Base-by-base conservation (phyloP, 2,329 filamentous ascomycete species). In the Nemania bipapillata region DNA sequence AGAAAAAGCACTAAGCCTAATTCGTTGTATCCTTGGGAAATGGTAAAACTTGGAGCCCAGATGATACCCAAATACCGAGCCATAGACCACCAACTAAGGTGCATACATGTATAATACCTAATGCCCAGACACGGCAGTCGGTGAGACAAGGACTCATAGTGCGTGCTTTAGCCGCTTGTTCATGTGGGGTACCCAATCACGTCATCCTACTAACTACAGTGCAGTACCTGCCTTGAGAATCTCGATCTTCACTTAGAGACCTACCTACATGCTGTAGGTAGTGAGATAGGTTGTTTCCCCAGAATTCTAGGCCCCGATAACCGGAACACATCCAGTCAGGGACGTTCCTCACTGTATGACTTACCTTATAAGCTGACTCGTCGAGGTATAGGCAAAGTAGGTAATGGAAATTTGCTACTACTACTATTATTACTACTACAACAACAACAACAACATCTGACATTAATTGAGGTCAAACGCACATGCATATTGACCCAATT, bases 271-370 rank as follows among this genome's bases (percentile, higher is more conserved):
- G 30, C 30, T 32, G 4, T 32, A 9, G 30, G 30, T 32, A 32
- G 30, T 32, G 30, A 4, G 54, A 20, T 24, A 55, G 60, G n/a
- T n/a, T n/a, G n/a, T n/a, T 74, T 75, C 72, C 74, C 74, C 74
- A 66, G 74, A 71, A 24, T 68, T 67, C 59, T 61, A 45, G 52
- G 40, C 69, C 65, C 75, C 75, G 75, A 77, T 74, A 76, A 76
- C 74, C 75, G 75, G 75, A 74, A 63, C 26, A n/a, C 53, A 49
- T 42, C 50, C 57, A 66, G 42, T 54, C 40, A 37, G 45, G 56
- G 26, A 45, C 45, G 32, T 35, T 54, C 11, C 20, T 8, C n/a
- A 20, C 40, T 45, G 17, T 8, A 20, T 20, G 1, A n/a, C 30
- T 5, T 45, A 45, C 32, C 47, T 50, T 50, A 52, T 40, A 52